Evolutionary conservation across 2,329 filamentous ascomycete species (phyloP).

Genomic region (Dryadomyces quercus-mongolicae): DNA sequence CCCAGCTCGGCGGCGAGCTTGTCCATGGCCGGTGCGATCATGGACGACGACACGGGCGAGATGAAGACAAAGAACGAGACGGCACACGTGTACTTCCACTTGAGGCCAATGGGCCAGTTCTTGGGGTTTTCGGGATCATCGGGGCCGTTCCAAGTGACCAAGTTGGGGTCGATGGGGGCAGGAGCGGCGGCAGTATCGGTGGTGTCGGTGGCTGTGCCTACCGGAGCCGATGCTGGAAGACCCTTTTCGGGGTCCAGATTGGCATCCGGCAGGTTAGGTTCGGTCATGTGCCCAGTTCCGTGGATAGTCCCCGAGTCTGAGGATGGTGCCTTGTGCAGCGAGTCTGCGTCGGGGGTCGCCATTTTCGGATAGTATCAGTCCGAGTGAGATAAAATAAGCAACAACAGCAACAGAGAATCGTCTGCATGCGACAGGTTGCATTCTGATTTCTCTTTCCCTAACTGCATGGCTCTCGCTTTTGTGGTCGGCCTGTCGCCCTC

Average conservation of each 20-base stretch:
- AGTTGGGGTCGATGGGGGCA: constrained; percentile 11
- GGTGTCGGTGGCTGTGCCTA: no score
- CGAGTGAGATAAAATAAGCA: not conserved
- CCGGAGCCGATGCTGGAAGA: not conserved
- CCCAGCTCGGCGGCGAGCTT: constrained; percentile 40
- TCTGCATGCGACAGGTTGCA: not conserved
- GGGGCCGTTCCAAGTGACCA: constrained; percentile 38
- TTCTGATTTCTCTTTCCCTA: not conserved
- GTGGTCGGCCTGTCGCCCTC: not conserved
- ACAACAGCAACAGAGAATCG: not conserved
- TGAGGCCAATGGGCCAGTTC: constrained; percentile 42
- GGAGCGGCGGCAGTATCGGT: not conserved
- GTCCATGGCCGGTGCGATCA: constrained; percentile 37
- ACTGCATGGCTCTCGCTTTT: not conserved
- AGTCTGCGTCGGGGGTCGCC: not conserved
- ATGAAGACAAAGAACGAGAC: constrained; percentile 47
- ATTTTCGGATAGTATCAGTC: not conserved
- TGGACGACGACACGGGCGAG: constrained; percentile 44
- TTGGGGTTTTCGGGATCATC: constrained; percentile 36
- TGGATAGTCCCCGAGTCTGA: not conserved
- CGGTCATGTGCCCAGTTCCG: not conserved
- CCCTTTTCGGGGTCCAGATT: not conserved
- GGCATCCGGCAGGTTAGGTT: not conserved
- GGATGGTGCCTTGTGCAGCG: not conserved
- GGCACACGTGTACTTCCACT: constrained; percentile 43